Base-by-base conservation (phyloP, 192 early-diverging fungal species). In the Backusella luteola region DNA sequence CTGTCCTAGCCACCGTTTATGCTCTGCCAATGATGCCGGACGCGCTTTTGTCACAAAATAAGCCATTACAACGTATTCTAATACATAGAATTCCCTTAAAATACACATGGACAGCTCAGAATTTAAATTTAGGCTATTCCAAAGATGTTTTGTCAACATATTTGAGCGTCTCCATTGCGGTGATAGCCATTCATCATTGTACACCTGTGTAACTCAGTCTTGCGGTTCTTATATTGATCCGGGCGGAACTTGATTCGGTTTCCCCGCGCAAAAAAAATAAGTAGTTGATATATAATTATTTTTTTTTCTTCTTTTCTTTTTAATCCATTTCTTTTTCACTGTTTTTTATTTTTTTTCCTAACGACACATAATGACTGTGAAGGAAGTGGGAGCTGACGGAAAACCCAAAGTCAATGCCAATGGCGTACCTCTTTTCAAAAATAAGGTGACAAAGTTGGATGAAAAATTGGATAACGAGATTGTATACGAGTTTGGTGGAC, bases 401-500 rank as follows among this genome's bases (percentile, higher is more conserved):
- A 23, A 69, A 6, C 63, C 38, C 11, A 41, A 35, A 26, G 52
- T 42, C 6, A 75, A 52, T 39, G 38, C 9, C 12, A 81, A 81
- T 42, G 76, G 76, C 9, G 80, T 81, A 14, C 80, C 80, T 44
- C 35, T 78, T 21, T 77, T 77, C 76, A 77, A 75, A 35, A 23
- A 73, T 4, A 75, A 63, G 29, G 42, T 81, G 38, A 79, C 77
- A 19, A 74, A 85, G 69, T 68, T 84, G 17, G 90, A 92, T 66
- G 74, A 87, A 52, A 85, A 84, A 17, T 73, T 90, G 9, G 91
- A 92, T 77, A 87, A 80, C 73, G 87, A 87, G 78, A 85, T 93
- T 67, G 85, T 91, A 56, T 86, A 87, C 71, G 92, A 93, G 83
- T 93, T 93, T 77, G 91, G 91, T 80, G 92, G 92, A 15, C 90